A percentile compares a stretch with the other conserved stretches of the same genome.
Evolutionary conservation across 345 rosid genomes (phyloP).

Genomic region (Excoecaria agallocha): DNA sequence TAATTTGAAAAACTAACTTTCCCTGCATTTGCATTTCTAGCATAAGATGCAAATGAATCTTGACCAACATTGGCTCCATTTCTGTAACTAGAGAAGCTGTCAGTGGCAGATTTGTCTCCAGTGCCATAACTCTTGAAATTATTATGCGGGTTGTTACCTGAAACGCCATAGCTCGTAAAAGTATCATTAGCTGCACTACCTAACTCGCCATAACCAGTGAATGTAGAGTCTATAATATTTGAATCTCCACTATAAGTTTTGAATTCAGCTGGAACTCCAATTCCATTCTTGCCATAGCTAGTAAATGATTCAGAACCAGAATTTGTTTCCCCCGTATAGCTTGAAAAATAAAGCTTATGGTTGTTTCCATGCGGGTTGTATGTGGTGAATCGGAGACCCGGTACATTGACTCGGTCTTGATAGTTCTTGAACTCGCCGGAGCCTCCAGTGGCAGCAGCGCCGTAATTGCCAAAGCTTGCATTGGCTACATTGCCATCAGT

Average conservation of each 20-base stretch:
- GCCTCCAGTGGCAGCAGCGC: slow-evolving; percentile 28
- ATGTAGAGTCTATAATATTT: slow-evolving; percentile 24
- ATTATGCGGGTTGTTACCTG: slow-evolving; percentile 25
- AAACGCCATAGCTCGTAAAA: slow-evolving; percentile 24
- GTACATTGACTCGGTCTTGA: slow-evolving; percentile 28
- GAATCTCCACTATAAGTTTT: slow-evolving; percentile 20
- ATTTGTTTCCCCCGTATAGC: slow-evolving; percentile 28
- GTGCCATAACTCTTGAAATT: slow-evolving; percentile 27
- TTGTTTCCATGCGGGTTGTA: slow-evolving; percentile 28
- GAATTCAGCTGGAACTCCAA: slow-evolving; percentile 27
- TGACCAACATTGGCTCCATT: slow-evolving; percentile 30
- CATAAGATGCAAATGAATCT: slow-evolving; percentile 28
- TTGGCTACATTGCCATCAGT: slow-evolving; percentile 30
- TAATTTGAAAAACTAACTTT: slow-evolving; percentile 25
- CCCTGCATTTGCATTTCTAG: slow-evolving; percentile 21
- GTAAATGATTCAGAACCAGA: slow-evolving; percentile 25
- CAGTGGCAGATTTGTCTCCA: slow-evolving; percentile 18
- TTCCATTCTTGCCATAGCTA: slow-evolving; percentile 35
- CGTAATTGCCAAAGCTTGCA: slow-evolving; percentile 32
- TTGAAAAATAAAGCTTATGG: slow-evolving; percentile 27
- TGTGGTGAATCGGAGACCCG: slow-evolving; percentile 32
- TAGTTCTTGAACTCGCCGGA: slow-evolving; percentile 27
- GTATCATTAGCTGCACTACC: slow-evolving; percentile 28
- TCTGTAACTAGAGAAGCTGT: slow-evolving; percentile 23
- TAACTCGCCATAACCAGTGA: slow-evolving; percentile 28